Base-by-base conservation (phyloP, 495 filamentous ascomycete species). In the Penicillium malachiteum region DNA sequence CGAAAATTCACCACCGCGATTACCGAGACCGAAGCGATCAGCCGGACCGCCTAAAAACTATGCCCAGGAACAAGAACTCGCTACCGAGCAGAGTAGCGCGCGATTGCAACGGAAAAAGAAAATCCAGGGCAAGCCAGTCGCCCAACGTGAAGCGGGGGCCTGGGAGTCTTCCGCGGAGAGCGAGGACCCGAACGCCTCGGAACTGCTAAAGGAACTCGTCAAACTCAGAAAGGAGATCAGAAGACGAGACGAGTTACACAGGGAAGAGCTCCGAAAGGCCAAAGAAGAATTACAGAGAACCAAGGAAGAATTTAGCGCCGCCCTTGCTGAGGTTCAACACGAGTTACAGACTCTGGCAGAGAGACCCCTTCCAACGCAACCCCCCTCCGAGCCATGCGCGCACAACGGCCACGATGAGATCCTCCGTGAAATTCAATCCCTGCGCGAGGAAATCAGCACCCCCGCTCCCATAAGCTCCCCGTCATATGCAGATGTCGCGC, bases 201-300 rank as follows among this genome's bases (percentile, higher is more conserved):
- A 35, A 17, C 40, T 63, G 5, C 4, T 66, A 21, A 53, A 58
- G 33, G 60, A 66, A 30, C 31, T 66, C n/a, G 21, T 37, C 26
- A 63, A 63, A 52, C 63, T 66, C 21, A 66, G 63, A 50, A 41
- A 2, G 46, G 63, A 66, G 14, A 66, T 63, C 54, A 66, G 54
- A 47, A 47, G 3, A 5, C 54, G 59, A 21, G 63, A 66, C 35
- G 47, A 63, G 5, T 16, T 58, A 18, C 57, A 66, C n/a, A 63
- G 58, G 47, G 42, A 60, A 56, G 55, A 65, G 5, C 52, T 65
- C 3, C 55, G 57, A 21, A 65, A 52, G 41, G 46, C 46, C 14
- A 56, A 59, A 59, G 62, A 54, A 52, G 55, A 65, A 47, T 46
- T 64, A 6, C 46, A 56, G n/a, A 58, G 38, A 32, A 30, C 50